phyloP scores from a whole-genome alignment of 257 asterid species.

The Salvia miltiorrhiza region DNA sequence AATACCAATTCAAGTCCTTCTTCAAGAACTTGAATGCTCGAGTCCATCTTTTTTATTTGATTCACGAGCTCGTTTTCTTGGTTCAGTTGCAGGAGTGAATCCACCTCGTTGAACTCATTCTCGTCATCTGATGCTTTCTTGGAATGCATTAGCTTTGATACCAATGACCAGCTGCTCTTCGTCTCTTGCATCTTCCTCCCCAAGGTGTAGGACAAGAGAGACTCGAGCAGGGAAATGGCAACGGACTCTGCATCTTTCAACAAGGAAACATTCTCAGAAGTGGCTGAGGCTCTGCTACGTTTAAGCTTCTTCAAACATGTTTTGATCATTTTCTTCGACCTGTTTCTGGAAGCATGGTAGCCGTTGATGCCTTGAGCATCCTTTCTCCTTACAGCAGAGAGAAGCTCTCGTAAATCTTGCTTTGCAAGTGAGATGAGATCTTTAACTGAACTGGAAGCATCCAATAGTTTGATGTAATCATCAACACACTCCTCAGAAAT shows the following conservation, averaged over 20 bases:
- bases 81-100: conserved; percentile 17
- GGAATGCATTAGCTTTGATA: conserved; percentile 28
- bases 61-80: conserved; percentile 13
- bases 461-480: conserved; percentile 13
- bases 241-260: conserved; percentile 17
- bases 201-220: conserved; percentile 16
- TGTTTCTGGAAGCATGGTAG: conserved; percentile 2
- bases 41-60: conserved; percentile 33
- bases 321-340: not conserved
- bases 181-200: conserved; percentile 21
- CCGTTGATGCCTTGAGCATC: not conserved
- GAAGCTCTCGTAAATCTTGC: conserved; percentile 19
- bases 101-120: conserved; percentile 34
- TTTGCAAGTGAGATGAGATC: conserved; percentile 19
- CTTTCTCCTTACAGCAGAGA: conserved; percentile 23
- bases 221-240: conserved; percentile 20
- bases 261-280: not conserved
- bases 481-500: conserved; percentile 12
- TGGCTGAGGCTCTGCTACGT: not conserved
- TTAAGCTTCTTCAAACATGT: not conserved
- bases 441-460: conserved; percentile 21
- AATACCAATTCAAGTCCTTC: conserved; percentile 29
- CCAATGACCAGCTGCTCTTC: conserved; percentile 31
- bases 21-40: conserved; percentile 32
- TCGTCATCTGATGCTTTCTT: conserved; percentile 23